Evolutionary conservation across 495 filamentous ascomycete species (phyloP), one percentile per base, ranked within the genome.

Genomic region (Rhizodiscina lignyota): DNA sequence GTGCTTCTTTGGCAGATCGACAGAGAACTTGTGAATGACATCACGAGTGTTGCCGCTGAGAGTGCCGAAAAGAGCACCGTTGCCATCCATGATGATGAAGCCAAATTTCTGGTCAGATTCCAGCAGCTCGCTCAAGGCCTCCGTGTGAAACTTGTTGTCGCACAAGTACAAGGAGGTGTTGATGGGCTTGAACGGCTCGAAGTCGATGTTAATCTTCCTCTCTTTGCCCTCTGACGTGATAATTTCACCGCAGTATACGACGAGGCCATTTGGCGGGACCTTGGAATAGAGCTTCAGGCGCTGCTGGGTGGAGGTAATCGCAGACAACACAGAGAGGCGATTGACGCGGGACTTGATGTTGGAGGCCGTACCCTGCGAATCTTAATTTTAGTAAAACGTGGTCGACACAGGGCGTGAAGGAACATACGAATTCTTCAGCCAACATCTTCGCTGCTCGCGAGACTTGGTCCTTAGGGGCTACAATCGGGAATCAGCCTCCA

Each of bases 331-430:
- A 17, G 89, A 97, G 43, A 93, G 81, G 51, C 89, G 80, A 56
- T 97, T 97, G 61, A 97, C 89, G 50, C 89, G 86, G 24, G 89
- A 97, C 60, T 97, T 97, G 62, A 97, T 97, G 59, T 97, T 97
- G 42, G 85, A 94, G 15, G 89, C 91, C 36, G 89, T 97, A 50
- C 89, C 89, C 50, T 51, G 36, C 26, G 12, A 11, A 37, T 38
- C 18, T 35, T 34, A 10, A 39, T 38, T 26, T 17, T 20, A 15
- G 20, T 33, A 18, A 24, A 3, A n/a, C 31, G 29, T 32, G 13
- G 23, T 35, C 31, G 21, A 28, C 19, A n/a, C 21, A 1, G 30
- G 16, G 10, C 18, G 20, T 4, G 33, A 35, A 20, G 12, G 19
- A 41, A 66, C 81, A 45, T 67, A 92, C 85, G 54, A 86, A 94